These are phyloP conservation scores for Linnemannia schmuckeri DNA, from an alignment of 192 early-diverging fungal species.

Conservation along the genomic window DNA sequence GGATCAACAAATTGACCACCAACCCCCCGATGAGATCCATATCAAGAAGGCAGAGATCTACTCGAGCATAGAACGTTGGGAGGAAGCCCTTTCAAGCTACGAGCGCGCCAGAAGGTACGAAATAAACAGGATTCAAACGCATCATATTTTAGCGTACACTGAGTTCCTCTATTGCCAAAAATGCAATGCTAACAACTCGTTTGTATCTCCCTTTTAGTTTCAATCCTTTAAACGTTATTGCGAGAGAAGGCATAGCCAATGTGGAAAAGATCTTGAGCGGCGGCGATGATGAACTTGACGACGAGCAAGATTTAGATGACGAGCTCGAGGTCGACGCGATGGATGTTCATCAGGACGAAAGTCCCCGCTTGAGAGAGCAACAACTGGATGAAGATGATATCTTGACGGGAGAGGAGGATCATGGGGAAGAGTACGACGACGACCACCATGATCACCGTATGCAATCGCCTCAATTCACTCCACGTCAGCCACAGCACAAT, in stretches of 20 bases:
- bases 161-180: background rate
- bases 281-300: conserved; percentile 32
- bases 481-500: background rate
- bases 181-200: background rate
- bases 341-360: conserved; percentile 1
- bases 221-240: conserved; percentile 7
- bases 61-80: conserved; percentile 20
- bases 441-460: background rate
- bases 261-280: conserved; percentile 29
- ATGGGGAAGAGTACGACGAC: background rate
- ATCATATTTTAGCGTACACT: background rate
- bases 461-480: conserved; percentile 1
- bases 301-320: conserved; percentile 11
- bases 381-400: conserved; percentile 29
- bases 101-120: conserved; percentile 24
- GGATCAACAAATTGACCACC: conserved; percentile 33
- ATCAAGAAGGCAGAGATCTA: conserved; percentile 35
- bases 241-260: conserved; percentile 7
- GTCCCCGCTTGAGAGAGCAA: conserved; percentile 7
- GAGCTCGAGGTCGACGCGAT: background rate
- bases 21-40: conserved; percentile 19
- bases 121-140: background rate
- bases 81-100: conserved; percentile 23
- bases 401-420: conserved; percentile 29
- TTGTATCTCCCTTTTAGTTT: background rate